These are phyloP conservation scores for Claviceps citrina DNA, from an alignment of 2,329 filamentous ascomycete species.

Conservation along the genomic window DNA sequence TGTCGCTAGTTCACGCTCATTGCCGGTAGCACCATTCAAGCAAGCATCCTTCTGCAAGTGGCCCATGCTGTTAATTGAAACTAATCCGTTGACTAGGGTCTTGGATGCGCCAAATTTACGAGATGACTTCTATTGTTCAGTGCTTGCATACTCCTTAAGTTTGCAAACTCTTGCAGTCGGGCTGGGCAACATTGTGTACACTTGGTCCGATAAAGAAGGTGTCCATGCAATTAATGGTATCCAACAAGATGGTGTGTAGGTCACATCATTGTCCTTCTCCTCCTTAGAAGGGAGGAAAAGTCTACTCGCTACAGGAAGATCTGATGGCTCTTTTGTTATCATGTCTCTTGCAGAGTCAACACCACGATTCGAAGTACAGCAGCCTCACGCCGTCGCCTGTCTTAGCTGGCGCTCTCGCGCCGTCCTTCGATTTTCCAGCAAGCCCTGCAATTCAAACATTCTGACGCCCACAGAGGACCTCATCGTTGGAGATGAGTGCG, in stretches of 20 bases:
- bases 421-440: conserved; percentile 36
- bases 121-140: conserved; percentile 90
- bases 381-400: conserved; percentile 60
- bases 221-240: conserved; percentile 33
- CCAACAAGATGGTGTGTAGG: conserved; percentile 24
- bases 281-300: conserved; percentile 58
- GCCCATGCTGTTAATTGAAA: not conserved
- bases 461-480: conserved; percentile 63
- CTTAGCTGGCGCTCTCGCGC: conserved; percentile 62
- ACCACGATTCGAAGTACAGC: conserved; percentile 60
- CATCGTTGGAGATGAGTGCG: conserved; percentile 69
- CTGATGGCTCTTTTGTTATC: conserved; percentile 59
- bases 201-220: conserved; percentile 68
- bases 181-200: conserved; percentile 62
- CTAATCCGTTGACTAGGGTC: conserved; percentile 34
- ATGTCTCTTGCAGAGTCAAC: conserved; percentile 59
- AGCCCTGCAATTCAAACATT: conserved; percentile 28
- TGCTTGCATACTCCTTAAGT: conserved; percentile 68
- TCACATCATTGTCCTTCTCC: conserved; percentile 85
- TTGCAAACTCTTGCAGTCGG: conserved; percentile 70
- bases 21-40: conserved; percentile 67
- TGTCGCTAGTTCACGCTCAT: conserved; percentile 19
- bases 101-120: conserved; percentile 78
- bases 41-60: conserved; percentile 22
- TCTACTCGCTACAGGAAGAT: conserved; percentile 74